Conservation (phyloP, 1,139 yeast genomes). For the Magnusiomyces tetraspermus region DNA sequence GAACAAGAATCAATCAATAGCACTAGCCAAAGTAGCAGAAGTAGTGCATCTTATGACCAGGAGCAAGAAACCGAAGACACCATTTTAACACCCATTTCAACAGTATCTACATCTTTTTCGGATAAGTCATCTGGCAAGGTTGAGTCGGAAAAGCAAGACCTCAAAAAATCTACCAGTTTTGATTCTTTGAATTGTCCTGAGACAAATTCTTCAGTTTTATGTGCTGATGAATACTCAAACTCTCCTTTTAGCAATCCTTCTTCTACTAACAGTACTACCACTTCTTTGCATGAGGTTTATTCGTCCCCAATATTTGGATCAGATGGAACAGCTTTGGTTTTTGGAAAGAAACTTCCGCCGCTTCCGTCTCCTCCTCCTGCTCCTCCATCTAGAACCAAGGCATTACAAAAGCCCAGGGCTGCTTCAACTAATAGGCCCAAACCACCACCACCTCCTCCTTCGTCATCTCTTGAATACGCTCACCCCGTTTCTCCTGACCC, state of each 20-base stretch:
- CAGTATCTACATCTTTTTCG: neutral
- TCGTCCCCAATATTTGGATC: neutral
- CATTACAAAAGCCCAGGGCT: neutral
- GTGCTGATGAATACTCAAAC: neutral
- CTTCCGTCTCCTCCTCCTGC: neutral
- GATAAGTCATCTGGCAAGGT: neutral
- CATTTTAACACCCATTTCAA: neutral
- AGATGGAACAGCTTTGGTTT: neutral
- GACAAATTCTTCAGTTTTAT: too few species aligned
- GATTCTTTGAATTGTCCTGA: too few species aligned
- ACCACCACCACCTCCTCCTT: constrained; percentile 6
- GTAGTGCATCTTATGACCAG: constrained; percentile 1
- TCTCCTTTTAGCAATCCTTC: neutral
- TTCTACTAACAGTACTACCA: neutral
- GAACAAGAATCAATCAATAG: too few species aligned
- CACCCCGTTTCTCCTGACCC: too few species aligned
- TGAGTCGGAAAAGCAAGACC: neutral
- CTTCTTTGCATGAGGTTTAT: neutral
- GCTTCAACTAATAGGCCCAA: neutral
- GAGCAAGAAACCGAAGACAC: constrained; percentile 1
- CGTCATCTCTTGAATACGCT: too few species aligned
- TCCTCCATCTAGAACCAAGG: neutral
- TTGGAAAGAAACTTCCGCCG: too few species aligned
- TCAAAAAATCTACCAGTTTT: neutral
- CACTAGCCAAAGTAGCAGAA: too few species aligned